phyloP scores from a whole-genome alignment of 2,329 filamentous ascomycete species.

The Sporothrix euskadiensis region DNA sequence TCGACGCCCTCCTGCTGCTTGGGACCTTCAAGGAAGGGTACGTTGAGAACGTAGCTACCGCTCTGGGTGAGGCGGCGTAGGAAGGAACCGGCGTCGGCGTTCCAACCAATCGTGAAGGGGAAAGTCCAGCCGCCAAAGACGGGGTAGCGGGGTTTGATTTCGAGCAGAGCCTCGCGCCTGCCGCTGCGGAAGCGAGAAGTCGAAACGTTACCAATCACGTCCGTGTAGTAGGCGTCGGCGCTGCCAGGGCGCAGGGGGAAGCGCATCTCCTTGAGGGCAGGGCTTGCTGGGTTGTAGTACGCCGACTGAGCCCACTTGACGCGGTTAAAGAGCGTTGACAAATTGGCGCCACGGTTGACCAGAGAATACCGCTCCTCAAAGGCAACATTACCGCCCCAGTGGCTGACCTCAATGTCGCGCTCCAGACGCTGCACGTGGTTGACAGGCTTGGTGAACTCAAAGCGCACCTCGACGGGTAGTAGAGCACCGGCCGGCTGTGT shows the following conservation, averaged over 20 bases:
- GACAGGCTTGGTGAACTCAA: constrained; percentile 93
- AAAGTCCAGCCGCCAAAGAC: constrained; percentile 98
- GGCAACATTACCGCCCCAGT: constrained; percentile 96
- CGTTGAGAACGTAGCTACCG: constrained; percentile 79
- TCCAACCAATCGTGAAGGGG: constrained; percentile 95
- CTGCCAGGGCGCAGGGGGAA: constrained; percentile 79
- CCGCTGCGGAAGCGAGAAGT: constrained; percentile 84
- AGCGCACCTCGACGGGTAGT: constrained; percentile 76
- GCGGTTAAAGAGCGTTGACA: constrained; percentile 71
- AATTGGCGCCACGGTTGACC: constrained; percentile 79
- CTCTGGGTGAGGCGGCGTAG: constrained; percentile 62
- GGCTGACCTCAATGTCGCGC: constrained; percentile 90
- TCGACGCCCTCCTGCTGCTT: constrained; percentile 81
- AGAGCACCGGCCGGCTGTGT: constrained; percentile 75
- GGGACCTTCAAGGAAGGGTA: constrained; percentile 91
- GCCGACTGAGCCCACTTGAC: constrained; percentile 71
- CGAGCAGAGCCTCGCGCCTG: constrained; percentile 75
- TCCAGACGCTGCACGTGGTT: constrained; percentile 77
- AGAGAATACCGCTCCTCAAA: constrained; percentile 93
- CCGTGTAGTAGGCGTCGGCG: constrained; percentile 87
- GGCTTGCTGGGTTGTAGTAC: constrained; percentile 75
- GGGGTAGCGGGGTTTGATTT: constrained; percentile 93
- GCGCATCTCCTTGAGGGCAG: constrained; percentile 77
- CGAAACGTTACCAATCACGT: constrained; percentile 95
- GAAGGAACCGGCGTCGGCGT: constrained; percentile 76